Evolutionary conservation across 495 filamentous ascomycete genomes (phyloP).

Genomic region (Hyaloscypha variabilis): DNA sequence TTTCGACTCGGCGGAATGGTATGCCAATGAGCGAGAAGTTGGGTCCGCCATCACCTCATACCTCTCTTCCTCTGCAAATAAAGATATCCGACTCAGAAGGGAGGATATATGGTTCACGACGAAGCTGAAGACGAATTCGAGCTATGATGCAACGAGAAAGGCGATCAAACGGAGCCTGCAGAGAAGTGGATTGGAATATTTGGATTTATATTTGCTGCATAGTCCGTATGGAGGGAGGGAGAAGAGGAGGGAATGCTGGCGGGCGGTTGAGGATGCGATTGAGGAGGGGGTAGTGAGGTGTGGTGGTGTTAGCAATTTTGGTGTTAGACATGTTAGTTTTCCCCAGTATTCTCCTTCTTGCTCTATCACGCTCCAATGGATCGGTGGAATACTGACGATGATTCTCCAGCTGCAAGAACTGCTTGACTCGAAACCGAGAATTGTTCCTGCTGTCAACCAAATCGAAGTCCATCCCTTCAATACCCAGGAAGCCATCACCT

Average conservation of each 20-base stretch:
- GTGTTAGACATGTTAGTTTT: constrained; percentile 61
- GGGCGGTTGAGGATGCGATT: constrained; percentile 63
- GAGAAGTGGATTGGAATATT: constrained; percentile 56
- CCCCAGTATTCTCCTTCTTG: background rate
- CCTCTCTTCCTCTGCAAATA: constrained; percentile 32
- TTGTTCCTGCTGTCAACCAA: constrained; percentile 67
- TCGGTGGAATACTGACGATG: background rate
- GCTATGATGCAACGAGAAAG: constrained; percentile 57
- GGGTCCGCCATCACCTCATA: constrained; percentile 58
- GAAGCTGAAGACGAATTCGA: constrained; percentile 61
- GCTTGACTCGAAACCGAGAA: constrained; percentile 50
- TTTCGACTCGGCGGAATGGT: constrained; percentile 71
- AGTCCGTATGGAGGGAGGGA: constrained; percentile 62
- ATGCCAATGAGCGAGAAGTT: constrained; percentile 68
- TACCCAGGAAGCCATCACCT: constrained; percentile 69
- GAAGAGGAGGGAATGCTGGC: constrained; percentile 62
- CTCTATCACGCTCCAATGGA: background rate
- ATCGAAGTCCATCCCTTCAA: constrained; percentile 92
- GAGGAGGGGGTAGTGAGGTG: constrained; percentile 63
- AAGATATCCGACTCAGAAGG: constrained; percentile 43
- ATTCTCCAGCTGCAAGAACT: constrained; percentile 60
- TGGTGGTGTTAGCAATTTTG: constrained; percentile 71
- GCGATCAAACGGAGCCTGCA: constrained; percentile 59
- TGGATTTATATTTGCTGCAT: constrained; percentile 66
- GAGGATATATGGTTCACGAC: constrained; percentile 69